phyloP scores from a whole-genome alignment of 2,329 filamentous ascomycete species.

The Colletotrichum euphorbiae region DNA sequence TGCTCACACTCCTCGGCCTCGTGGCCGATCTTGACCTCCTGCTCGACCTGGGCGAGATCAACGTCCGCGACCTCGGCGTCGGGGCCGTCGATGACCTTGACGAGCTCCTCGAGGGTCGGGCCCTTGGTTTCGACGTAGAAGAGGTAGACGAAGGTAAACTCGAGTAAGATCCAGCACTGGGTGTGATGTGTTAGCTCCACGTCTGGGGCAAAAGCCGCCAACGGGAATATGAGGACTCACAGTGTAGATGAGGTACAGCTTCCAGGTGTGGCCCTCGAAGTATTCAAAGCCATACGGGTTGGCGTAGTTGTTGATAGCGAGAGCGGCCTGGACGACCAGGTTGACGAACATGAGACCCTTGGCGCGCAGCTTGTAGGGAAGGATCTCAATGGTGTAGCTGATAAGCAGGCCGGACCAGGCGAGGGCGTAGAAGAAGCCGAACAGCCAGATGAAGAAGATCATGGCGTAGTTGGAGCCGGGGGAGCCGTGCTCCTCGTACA shows the following conservation, averaged over 20 bases:
- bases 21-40: conserved; percentile 48
- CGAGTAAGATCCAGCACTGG: conserved; percentile 62
- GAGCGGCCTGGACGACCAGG: conserved; percentile 64
- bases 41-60: conserved; percentile 59
- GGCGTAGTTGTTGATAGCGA: conserved; percentile 65
- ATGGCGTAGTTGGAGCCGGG: conserved; percentile 54
- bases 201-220: no score
- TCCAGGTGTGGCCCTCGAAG: conserved; percentile 60
- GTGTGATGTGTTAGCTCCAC: neutral
- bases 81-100: conserved; percentile 74
- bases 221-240: conserved; percentile 47
- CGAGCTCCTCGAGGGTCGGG: conserved; percentile 74
- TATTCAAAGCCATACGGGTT: conserved; percentile 66
- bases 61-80: conserved; percentile 61
- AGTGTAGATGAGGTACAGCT: conserved; percentile 68
- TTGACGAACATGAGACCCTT: conserved; percentile 69
- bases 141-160: conserved; percentile 67
- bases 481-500: conserved; percentile 55
- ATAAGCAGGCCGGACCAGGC: conserved; percentile 69
- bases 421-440: conserved; percentile 61
- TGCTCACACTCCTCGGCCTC: conserved; percentile 37
- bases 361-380: conserved; percentile 62
- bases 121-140: conserved; percentile 71
- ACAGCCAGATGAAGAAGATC: conserved; percentile 57
- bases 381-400: conserved; percentile 64